Base-by-base conservation (phyloP, 805 yeast genomes). In the Ogataea thermomethanolica region DNA sequence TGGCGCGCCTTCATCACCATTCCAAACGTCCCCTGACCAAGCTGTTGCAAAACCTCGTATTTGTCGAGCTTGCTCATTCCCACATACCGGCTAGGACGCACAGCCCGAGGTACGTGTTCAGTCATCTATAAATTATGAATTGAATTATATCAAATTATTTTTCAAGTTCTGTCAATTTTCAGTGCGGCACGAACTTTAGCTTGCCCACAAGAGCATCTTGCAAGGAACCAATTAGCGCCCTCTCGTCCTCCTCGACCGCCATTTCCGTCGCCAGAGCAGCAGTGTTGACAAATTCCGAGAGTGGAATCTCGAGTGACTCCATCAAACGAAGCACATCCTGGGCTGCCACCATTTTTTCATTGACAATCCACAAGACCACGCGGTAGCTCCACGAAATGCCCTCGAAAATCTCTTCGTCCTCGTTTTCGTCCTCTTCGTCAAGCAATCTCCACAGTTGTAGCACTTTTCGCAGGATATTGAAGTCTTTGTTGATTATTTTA, bases 1-100 rank as follows among this genome's bases (percentile, higher is more conserved):
- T 76, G 70, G 35, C 70, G 64, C 4, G 95, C 98, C 55, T 84
- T 85, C 54, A 81, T 81, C 3, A 91, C 99, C 37, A 88, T 87
- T 21, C 95, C 95, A 62, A 85, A 85, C 0, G 95, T 83, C n/a
- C 95, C 95, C 52, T 84, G 84, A 1, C 95, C 95, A 10, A 85
- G 67, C 54, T 76, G 73, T 37, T 69, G 62, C 3, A 61, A 29
- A 4, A 62, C 51, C 5, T 46, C 44, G 38, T 67, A 71, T 29
- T 61, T 58, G 1, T 50, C 41, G 33, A 70, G 37, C 14, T 48
- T 48, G 13, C 56, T 50, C 66, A 62, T 64, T 7, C 63, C 61
- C 30, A 45, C 45, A 28, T 46, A 53, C 35, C 56, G 35, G 22
- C 31, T 27, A 12, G 34, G 12, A 8, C 40, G 33, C 21, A 25